Percentiles rank a stretch among this genome's conserved stretches.
Conservation (phyloP, 2,329 filamentous ascomycete species). For the Dactylellina drechsleri region DNA sequence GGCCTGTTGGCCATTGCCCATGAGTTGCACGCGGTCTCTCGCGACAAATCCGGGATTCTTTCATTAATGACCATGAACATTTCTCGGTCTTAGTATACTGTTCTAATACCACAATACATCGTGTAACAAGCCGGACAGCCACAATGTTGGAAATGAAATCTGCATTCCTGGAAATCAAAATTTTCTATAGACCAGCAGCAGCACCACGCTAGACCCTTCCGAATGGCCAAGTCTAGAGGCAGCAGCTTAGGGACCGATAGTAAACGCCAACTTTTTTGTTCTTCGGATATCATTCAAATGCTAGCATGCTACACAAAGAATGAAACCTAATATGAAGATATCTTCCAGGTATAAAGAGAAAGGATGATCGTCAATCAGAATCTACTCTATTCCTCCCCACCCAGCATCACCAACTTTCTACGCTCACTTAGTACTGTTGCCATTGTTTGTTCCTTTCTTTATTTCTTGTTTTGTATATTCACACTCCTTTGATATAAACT, state of each 20-base stretch:
- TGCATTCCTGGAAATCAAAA: slow-evolving; percentile 36
- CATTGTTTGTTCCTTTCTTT: slow-evolving; percentile 26
- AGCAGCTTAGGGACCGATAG: neutral
- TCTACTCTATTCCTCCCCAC: slow-evolving; percentile 5
- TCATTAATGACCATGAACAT: slow-evolving; percentile 16
- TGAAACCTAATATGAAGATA: slow-evolving; percentile 2
- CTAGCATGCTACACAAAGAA: slow-evolving; percentile 5
- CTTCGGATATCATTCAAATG: neutral
- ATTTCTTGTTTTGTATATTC: slow-evolving; percentile 9
- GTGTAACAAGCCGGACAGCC: slow-evolving; percentile 3
- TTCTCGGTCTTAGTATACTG: slow-evolving; percentile 10
- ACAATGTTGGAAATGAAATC: slow-evolving; percentile 26
- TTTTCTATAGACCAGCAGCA: neutral
- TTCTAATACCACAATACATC: neutral
- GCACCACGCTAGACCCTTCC: too few species aligned
- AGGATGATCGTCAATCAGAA: slow-evolving; percentile 15
- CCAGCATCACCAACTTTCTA: slow-evolving; percentile 31
- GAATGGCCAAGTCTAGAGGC: too few species aligned
- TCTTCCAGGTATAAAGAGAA: slow-evolving; percentile 44
- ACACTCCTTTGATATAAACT: slow-evolving; percentile 29
- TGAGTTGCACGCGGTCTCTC: neutral
- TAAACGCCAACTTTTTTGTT: neutral
- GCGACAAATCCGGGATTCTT: slow-evolving; percentile 21
- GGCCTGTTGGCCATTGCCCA: neutral
- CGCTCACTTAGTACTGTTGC: slow-evolving; percentile 35